Evolutionary conservation across 768 basidiomycete genomes (phyloP), one percentile per base, ranked within the genome.

Genomic region (Lactifluus piperatus): DNA sequence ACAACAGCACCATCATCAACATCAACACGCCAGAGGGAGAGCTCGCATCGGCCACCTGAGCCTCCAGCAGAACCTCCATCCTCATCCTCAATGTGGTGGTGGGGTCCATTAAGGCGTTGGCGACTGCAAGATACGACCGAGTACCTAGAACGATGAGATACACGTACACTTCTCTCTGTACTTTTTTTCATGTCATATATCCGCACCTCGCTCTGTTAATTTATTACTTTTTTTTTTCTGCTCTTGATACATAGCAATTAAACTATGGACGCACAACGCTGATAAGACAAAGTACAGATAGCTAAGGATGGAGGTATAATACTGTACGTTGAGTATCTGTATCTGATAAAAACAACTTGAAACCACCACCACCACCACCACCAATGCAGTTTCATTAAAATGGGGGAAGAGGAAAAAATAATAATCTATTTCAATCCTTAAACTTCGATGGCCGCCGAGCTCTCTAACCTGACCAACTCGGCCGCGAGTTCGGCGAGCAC

Each of bases 101-200:
- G 88, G 87, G 86, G 86, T 0, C 88, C 89, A 3, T 70, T 91
- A 22, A 75, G 79, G 47, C 76, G 78, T 29, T 91, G 88, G 89
- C 76, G 90, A 47, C 70, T 91, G 64, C 80, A 84, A 64, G 90
- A 92, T 66, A 81, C 86, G 62, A 91, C 89, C 9, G 75, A 77
- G 51, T 92, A 92, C 70, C 71, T 66, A 34, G 74, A 65, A 63
- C 54, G 29, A 4, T 29, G 16, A 47, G 14, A n/a, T n/a, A 27
- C 20, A 8, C 11, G 29, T 6, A 47, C 27, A 5, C 26, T 2
- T 13, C 2, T 18, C 16, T 39, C 44, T 53, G 51, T 52, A 41
- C 37, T 24, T 34, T 34, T 34, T 39, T 5, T 39, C 6, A 5
- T 39, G 37, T 39, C 16, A 39, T 18, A 32, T 18, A 39, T 39